Base-by-base conservation (phyloP, 164 flowering plant species). In the Kalanchoe fedtschenkoi region DNA sequence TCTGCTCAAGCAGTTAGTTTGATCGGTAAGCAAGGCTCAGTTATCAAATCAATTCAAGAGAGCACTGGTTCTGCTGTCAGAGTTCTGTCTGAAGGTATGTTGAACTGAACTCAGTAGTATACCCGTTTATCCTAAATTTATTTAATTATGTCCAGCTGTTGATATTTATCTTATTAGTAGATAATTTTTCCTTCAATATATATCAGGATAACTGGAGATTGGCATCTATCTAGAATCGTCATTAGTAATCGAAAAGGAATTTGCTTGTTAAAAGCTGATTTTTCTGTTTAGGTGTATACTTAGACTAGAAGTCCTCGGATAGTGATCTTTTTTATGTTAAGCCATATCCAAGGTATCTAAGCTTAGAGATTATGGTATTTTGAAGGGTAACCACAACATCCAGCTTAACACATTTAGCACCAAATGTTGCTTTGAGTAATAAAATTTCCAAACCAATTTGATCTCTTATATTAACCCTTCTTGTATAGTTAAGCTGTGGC, bases 11-110 rank as follows among this genome's bases (percentile, higher is more conserved):
- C 92, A 17, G 85, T 86, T 42, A 79, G 82, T 72, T 66, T 93
- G 39, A 93, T 93, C 67, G 99, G 99, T 62, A 93, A 90, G 69
- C 95, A 87, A 69, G 99, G 99, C 9, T 72, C 86, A n/a, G 43
- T 70, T 8, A 93, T 93, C 60, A 93, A 84, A 66, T 80, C 92
- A 16, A 88, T 93, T 47, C 97, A 86, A 69, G 98, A 93, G 72
- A 70, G 72, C 68, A 70, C 82, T 60, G 81, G 84, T 34, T 88
- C 92, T 17, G 71, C 95, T 62, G 84, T 93, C 22, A 76, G 97
- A 4, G 83, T 93, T 56, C 66, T 88, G 17, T 70, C 96, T 24
- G 85, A 70, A 79, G 88, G 98, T 93, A 74, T 21, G 63, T 58
- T 30, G 38, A 30, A 34, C 14, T 58, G 13, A 19, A 33, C n/a